phyloP scores from a whole-genome alignment of 2,329 filamentous ascomycete genomes.

The Neofusicoccum laricinum region DNA sequence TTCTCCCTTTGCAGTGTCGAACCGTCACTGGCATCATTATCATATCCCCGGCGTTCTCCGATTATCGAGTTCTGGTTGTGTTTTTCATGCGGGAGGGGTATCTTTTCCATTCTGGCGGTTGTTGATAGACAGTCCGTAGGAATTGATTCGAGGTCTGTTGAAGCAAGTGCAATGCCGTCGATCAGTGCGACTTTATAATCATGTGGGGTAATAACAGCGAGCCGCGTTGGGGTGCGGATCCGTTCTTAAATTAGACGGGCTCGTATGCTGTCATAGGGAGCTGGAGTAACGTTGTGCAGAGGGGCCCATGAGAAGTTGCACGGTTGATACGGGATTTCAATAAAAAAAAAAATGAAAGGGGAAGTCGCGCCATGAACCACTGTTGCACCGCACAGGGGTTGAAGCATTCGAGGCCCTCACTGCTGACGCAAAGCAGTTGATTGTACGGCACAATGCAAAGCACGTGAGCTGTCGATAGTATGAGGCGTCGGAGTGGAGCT shows the following conservation, averaged over 20 bases:
- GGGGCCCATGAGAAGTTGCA: neutral
- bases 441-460: no score
- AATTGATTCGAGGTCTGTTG: slow-evolving; percentile 7
- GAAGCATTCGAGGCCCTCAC: no score
- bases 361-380: neutral
- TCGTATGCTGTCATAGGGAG: neutral
- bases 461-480: no score
- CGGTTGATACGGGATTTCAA: neutral
- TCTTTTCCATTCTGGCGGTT: slow-evolving; percentile 2
- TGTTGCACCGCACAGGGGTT: no score
- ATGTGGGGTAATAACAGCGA: neutral
- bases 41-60: slow-evolving; percentile 18
- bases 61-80: slow-evolving; percentile 14
- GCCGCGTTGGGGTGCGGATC: neutral
- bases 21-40: slow-evolving; percentile 17
- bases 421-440: no score
- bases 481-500: neutral
- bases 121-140: slow-evolving; percentile 16
- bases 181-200: neutral
- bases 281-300: neutral
- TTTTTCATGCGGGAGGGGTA: slow-evolving; percentile 9
- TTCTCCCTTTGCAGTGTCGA: slow-evolving; percentile 13
- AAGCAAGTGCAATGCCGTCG: neutral
- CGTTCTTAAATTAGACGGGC: neutral
- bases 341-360: no score